Conservation (phyloP, 1,284 basidiomycete species). For the Leccinum proliferum region DNA sequence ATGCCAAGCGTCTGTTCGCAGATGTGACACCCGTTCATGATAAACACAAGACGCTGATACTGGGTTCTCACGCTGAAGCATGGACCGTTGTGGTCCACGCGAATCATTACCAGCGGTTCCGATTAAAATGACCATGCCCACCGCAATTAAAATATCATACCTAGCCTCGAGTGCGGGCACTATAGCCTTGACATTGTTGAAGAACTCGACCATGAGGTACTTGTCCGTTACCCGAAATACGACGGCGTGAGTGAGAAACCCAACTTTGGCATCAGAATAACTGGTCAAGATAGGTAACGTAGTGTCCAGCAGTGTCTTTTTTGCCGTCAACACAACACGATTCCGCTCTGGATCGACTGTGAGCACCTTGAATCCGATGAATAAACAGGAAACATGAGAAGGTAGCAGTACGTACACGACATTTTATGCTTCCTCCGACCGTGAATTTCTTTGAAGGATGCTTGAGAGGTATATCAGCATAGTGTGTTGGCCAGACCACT, state of each 20-base stretch:
- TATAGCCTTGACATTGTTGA: constrained; percentile 83
- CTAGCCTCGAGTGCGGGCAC: constrained; percentile 80
- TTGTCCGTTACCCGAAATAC: constrained; percentile 80
- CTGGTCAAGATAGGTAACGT: constrained; percentile 64
- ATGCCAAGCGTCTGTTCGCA: constrained; percentile 61
- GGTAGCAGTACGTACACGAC: constrained; percentile 51
- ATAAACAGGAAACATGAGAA: constrained; percentile 5
- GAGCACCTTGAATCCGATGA: constrained; percentile 57
- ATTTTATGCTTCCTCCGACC: constrained; percentile 79
- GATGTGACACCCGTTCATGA: background rate
- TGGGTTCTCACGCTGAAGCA: constrained; percentile 30
- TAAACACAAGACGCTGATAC: background rate
- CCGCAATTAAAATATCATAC: constrained; percentile 37
- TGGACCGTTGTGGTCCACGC: constrained; percentile 29
- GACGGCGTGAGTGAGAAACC: constrained; percentile 78
- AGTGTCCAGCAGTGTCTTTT: constrained; percentile 88
- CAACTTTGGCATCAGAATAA: constrained; percentile 67
- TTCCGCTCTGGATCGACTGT: constrained; percentile 79
- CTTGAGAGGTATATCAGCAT: constrained; percentile 90
- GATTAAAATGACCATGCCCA: background rate
- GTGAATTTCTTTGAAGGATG: constrained; percentile 94
- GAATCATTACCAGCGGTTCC: constrained; percentile 6
- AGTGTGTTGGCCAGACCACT: constrained; percentile 93
- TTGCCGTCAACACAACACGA: constrained; percentile 85
- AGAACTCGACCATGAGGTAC: constrained; percentile 83